Evolutionary conservation across 352 stramenopile species (phyloP), one percentile per base, ranked within the genome.

Genomic region (Phytophthora tentaculata): DNA sequence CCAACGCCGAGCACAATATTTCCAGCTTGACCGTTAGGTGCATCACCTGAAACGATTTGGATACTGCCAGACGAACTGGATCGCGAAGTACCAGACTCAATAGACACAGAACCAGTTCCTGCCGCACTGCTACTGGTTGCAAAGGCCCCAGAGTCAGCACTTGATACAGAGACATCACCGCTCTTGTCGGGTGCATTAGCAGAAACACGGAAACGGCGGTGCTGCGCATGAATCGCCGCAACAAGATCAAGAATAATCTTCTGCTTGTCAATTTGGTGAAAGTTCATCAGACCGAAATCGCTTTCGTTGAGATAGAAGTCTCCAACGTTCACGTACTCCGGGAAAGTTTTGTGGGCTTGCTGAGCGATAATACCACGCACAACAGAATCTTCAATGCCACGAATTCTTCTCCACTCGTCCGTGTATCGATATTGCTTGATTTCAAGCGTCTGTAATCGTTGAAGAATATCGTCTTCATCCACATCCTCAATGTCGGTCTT

Each of bases 401-500:
- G 83, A 53, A 97, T 86, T 43, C 77, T 45, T 49, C 86, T 85
- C 95, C 95, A 98, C 39, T 92, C 67, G 16, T 96, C 76, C 8
- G 85, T 97, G 64, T 98, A 98, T 37, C 79, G 73, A 69, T 97
- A 98, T 49, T 92, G 81, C 35, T 91, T 87, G 53, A 98, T 83
- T 68, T 95, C 77, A 16, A 98, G 76, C 26, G 77, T 71, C 51
- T 92, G 84, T 19, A 98, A 74, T 47, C 92, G 72, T 37, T 98
- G 87, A 20, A 98, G 73, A 55, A 98, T 79, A 43, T 94, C 82
- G 59, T 96, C 83, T 43, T 90, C 83, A 68, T 98, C 89, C 28
- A 97, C 76, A 55, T 89, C 75, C 52, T 81, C 56, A 61, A 98
- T 95, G 61, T 97, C 81, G 16, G 91, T 89, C 69, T 98, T 98